These are phyloP conservation scores for Boletus fagicola DNA, from an alignment of 768 basidiomycete species.

Conservation along the genomic window DNA sequence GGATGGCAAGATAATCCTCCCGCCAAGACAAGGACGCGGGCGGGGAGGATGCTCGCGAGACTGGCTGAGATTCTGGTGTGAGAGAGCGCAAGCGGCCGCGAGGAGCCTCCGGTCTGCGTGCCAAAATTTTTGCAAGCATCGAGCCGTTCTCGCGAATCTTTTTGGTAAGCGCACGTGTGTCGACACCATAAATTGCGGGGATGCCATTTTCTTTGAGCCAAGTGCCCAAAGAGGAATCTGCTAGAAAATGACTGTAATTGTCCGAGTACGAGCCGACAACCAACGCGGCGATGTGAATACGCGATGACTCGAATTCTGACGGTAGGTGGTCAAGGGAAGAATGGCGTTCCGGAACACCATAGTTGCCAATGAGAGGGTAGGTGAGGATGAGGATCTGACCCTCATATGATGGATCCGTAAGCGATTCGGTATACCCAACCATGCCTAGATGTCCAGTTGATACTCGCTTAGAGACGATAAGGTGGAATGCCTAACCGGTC, in stretches of 20 bases:
- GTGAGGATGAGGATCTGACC: slow-evolving; percentile 97
- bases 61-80: slow-evolving; percentile 38
- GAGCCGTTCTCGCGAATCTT: slow-evolving; percentile 92
- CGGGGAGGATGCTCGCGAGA: slow-evolving; percentile 54
- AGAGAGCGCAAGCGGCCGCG: slow-evolving; percentile 37
- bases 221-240: slow-evolving; percentile 76
- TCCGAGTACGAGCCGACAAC: slow-evolving; percentile 93
- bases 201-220: slow-evolving; percentile 96
- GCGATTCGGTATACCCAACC: slow-evolving; percentile 98
- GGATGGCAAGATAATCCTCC: slow-evolving; percentile 77
- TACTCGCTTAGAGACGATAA: slow-evolving; percentile 8
- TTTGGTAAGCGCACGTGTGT: slow-evolving; percentile 96
- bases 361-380: slow-evolving; percentile 96
- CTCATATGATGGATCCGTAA: slow-evolving; percentile 98
- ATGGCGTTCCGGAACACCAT: slow-evolving; percentile 84
- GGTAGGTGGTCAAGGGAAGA: slow-evolving; percentile 54
- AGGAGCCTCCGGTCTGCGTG: slow-evolving; percentile 51
- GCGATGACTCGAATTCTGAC: slow-evolving; percentile 86
- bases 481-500: slow-evolving; percentile 66
- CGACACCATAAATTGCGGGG: slow-evolving; percentile 93
- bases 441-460: slow-evolving; percentile 62
- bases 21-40: slow-evolving; percentile 63
- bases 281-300: slow-evolving; percentile 90
- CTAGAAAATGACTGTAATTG: slow-evolving; percentile 93
- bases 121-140: slow-evolving; percentile 83